phyloP scores from a whole-genome alignment of 2,329 filamentous ascomycete genomes.

The Verticillium isaacii region DNA sequence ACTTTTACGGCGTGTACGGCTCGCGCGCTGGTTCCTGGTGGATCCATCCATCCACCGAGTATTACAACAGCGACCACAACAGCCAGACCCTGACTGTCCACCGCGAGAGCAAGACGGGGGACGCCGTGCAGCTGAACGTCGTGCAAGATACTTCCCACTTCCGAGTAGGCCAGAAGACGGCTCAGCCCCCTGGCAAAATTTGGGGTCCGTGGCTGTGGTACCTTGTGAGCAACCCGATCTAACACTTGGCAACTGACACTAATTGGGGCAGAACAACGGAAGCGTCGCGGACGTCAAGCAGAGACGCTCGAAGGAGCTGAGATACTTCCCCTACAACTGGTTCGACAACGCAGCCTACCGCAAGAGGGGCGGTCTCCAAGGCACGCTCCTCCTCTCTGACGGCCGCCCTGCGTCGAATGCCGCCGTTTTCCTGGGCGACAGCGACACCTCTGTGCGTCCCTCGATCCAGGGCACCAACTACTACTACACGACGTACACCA shows the following conservation, averaged over 20 bases:
- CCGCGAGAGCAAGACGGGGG: slow-evolving; percentile 11
- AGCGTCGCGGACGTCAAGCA: slow-evolving; percentile 29
- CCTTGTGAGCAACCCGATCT: slow-evolving; percentile 2
- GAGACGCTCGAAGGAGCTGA: slow-evolving; percentile 27
- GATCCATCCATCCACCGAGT: slow-evolving; percentile 10
- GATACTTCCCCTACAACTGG: slow-evolving; percentile 39
- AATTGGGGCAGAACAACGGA: slow-evolving; percentile 34
- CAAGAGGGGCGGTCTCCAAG: slow-evolving; percentile 33
- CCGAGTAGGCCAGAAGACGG: slow-evolving; percentile 6
- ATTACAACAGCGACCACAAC: slow-evolving; percentile 8
- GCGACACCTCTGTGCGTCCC: slow-evolving; percentile 21
- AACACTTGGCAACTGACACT: background rate
- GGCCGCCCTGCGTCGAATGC: slow-evolving; percentile 37
- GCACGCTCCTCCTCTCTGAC: slow-evolving; percentile 33
- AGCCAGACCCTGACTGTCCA: slow-evolving; percentile 12
- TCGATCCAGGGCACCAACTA: slow-evolving; percentile 19
- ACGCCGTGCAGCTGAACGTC: slow-evolving; percentile 10
- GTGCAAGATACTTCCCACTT: slow-evolving; percentile 12
- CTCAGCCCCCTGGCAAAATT: slow-evolving; percentile 7
- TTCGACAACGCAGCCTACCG: slow-evolving; percentile 35
- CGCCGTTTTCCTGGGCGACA: slow-evolving; percentile 41
- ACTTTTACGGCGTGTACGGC: slow-evolving; percentile 11
- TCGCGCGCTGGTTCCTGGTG: slow-evolving; percentile 8
- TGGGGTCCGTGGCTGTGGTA: slow-evolving; percentile 13
- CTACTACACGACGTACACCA: slow-evolving; percentile 39